Base-by-base conservation (phyloP, 2,329 filamentous ascomycete genomes). In the Venturia effusa region DNA sequence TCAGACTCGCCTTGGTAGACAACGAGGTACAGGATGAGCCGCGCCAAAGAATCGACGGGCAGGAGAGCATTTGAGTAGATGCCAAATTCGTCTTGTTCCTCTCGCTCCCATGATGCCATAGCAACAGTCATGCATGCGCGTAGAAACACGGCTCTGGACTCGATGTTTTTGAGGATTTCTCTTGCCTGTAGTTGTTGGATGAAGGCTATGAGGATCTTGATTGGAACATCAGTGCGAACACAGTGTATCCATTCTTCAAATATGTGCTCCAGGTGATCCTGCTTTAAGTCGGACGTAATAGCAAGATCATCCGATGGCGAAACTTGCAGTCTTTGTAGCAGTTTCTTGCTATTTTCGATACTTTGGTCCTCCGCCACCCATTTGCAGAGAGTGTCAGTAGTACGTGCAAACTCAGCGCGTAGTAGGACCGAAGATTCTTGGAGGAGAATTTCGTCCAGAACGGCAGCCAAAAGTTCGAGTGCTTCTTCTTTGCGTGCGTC, bases 201-300 rank as follows among this genome's bases (percentile, higher is more conserved):
- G 74, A 97, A 97, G 1, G 89, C 84, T 6, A 83, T 78, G 63
- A 86, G 81, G 0, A 87, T 84, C 71, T 88, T 89, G 66, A 91
- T 88, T 4, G 88, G 86, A 4, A 88, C 85, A 68, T 87, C 85
- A n/a, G 86, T 83, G 69, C 91, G 90, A 74, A 88, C 88, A 8
- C 97, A 83, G 66, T 88, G 86, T 34, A 93, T 84, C 94, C 94
- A 99, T 77, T 99, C 94, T 54, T 93, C 92, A 71, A 99, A 97
- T 24, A 97, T 83, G 72, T 99, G 97, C 69, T 95, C 91, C 76
- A 96, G 85, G 73, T 97, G 91, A 66, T 96, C 90, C 67, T 87
- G 85, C 68, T 87, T 87, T 39, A 84, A 80, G 45, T 78, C 74
- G 19, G 84, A 81, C 64, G 62, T 45, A n/a, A 41, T 19, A 41